Percentiles rank a stretch among this genome's conserved stretches.
These are phyloP conservation scores for Cercospora zeae-maydis DNA, from an alignment of 2,329 filamentous ascomycete species.

Conservation along the genomic window DNA sequence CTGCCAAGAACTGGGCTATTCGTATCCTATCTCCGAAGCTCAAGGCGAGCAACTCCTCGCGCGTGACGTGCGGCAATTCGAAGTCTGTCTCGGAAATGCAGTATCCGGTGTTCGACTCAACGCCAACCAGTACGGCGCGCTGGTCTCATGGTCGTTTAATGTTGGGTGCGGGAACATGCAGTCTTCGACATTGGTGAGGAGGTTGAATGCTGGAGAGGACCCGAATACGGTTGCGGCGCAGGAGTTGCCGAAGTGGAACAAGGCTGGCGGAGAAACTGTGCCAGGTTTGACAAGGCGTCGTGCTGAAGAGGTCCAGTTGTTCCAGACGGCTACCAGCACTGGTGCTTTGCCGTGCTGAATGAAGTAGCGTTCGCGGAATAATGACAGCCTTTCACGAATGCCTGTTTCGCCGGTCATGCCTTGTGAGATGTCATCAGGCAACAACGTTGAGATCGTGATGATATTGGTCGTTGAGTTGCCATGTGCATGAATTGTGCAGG, in stretches of 20 bases:
- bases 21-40: conserved; percentile 7
- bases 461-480: background rate
- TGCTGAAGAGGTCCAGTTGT: conserved; percentile 12
- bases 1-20: conserved; percentile 9
- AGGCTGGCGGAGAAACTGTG: conserved; percentile 11
- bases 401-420: background rate
- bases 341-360: conserved; percentile 12
- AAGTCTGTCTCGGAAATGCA: conserved; percentile 10
- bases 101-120: conserved; percentile 13
- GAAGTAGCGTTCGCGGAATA: background rate
- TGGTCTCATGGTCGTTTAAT: conserved; percentile 18
- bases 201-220: conserved; percentile 13
- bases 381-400: background rate
- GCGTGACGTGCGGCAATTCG: conserved; percentile 13
- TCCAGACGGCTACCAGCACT: conserved; percentile 10
- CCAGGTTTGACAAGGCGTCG: conserved; percentile 10
- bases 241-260: conserved; percentile 17
- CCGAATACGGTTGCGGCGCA: conserved; percentile 11
- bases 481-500: background rate
- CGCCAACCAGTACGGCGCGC: conserved; percentile 14
- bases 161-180: conserved; percentile 17
- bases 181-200: conserved; percentile 13
- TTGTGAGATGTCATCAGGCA: conserved; percentile 1
- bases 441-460: conserved; percentile 3
- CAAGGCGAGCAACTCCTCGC: conserved; percentile 11